Base-by-base conservation (phyloP, 306 rosid species). In the Quercus rubra region DNA sequence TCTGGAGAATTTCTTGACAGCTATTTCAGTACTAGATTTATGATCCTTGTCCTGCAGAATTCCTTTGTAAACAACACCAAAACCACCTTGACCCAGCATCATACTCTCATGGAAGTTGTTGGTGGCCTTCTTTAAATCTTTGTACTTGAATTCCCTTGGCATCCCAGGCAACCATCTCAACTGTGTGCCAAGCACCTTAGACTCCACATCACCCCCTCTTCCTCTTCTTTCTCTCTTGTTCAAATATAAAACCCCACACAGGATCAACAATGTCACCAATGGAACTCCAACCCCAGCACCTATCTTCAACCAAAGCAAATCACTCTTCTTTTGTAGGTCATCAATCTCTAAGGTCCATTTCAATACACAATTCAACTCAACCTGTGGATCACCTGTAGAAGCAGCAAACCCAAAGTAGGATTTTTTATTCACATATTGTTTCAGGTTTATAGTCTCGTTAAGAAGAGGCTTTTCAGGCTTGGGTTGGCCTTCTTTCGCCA, bases 41-140 rank as follows among this genome's bases (percentile, higher is more conserved):
- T 30, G 27, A 70, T 80, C 76, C 58, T 15, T 68, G 5, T 79
- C 85, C 4, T 64, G 68, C 30, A 88, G 81, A 71, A 73, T n/a
- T 11, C 91, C 91, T 83, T 73, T 85, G 71, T 86, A 88, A 80
- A 88, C 91, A 51, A 83, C 55, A 11, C 91, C 88, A 31, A 86
- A 86, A 23, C 91, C 86, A 49, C 91, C 91, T 81, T 79, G 58
- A 41, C 91, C 89, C 27, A 88, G 79, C 69, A 51, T 83, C 86
- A 83, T 86, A 56, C 86, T 81, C 30, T 74, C 83, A 31, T 85
- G 77, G 77, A 88, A 88, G 61, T 81, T 81, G 25, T 81, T 76
- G 20, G 91, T 83, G 3, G 88, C 91, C 78, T 68, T 81, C 51
- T 83, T 81, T n/a, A 86, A 55, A 61, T 86, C 91, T 69, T 71